These are phyloP conservation scores for Globisporangium parvum DNA, from an alignment of 352 stramenopile species.

Conservation along the genomic window DNA sequence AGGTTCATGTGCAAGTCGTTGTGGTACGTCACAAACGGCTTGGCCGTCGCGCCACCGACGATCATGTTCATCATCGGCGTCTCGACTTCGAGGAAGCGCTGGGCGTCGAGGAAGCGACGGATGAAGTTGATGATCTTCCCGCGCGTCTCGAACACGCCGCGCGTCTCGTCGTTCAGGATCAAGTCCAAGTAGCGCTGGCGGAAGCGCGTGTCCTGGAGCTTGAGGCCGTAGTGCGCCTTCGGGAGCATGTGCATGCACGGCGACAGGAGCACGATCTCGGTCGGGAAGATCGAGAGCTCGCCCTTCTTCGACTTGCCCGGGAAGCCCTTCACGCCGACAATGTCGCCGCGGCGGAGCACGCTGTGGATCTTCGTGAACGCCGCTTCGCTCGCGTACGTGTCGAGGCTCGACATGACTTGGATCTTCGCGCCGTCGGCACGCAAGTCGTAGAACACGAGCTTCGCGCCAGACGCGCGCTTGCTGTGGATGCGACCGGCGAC, in stretches of 20 bases:
- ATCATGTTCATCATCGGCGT: slow-evolving; percentile 96
- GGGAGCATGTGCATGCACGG: slow-evolving; percentile 86
- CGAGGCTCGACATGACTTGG: slow-evolving; percentile 95
- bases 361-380: slow-evolving; percentile 83
- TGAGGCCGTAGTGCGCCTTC: slow-evolving; percentile 66
- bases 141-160: slow-evolving; percentile 91
- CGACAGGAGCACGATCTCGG: slow-evolving; percentile 63
- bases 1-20: slow-evolving; percentile 96
- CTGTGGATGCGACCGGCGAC: slow-evolving; percentile 95
- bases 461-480: slow-evolving; percentile 93
- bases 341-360: slow-evolving; percentile 92
- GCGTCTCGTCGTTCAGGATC: slow-evolving; percentile 94
- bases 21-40: slow-evolving; percentile 98
- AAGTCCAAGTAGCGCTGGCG: slow-evolving; percentile 94
- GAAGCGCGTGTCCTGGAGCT: slow-evolving; percentile 81
- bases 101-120: slow-evolving; percentile 90
- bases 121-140: slow-evolving; percentile 93
- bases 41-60: slow-evolving; percentile 93
- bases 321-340: slow-evolving; percentile 93
- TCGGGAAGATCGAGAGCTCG: slow-evolving; percentile 96
- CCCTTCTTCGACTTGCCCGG: slow-evolving; percentile 97
- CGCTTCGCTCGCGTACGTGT: slow-evolving; percentile 51
- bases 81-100: slow-evolving; percentile 97
- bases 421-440: slow-evolving; percentile 92
- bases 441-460: slow-evolving; percentile 99